Base-by-base conservation (phyloP, 192 early-diverging fungal genomes). In the Lobosporangium transversale region DNA sequence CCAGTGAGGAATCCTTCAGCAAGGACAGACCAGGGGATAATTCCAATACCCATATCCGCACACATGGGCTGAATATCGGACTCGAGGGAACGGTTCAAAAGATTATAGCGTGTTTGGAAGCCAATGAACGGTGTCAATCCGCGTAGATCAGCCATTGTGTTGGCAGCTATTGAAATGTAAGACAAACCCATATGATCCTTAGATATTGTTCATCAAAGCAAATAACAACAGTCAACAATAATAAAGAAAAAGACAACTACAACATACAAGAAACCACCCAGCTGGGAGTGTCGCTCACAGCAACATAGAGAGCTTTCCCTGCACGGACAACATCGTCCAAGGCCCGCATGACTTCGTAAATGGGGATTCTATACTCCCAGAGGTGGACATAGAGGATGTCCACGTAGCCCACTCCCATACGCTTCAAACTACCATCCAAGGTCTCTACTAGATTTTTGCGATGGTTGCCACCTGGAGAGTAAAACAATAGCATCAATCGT, bases 261-360 rank as follows among this genome's bases (percentile, higher is more conserved):
- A 31, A 43, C 58, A 51, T 76, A 67, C 78, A 67, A n/a, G 82
- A 67, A n/a, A 90, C 70, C 33, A 87, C 82, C 89, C 89, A 85
- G 12, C 82, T 66, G 11, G 76, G 79, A 37, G 78, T 68, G 27
- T 76, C 63, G 15, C 73, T 74, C 17, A 79, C 58, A 1, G 81
- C 89, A 10, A 88, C 58, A 70, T 91, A 91, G 0, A 83, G 54
- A 1, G 83, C 88, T 65, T 92, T 90, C 15, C 92, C 92, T 15
- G 76, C 51, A 15, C 83, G 57, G 18, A 92, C 86, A 54, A 90
- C 62, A 55, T 93, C 91, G 52, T 92, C 59, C 10, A 93, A 60
- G 5, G 92, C 87, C 36, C 82, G 76, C 85, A 93, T 88, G 14
- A 89, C 89, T 59, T 93, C 91, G 56, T 89, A 83, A 18, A 89